Base-by-base conservation (phyloP, 148 eudicot species). In the Polygonum maritimum region DNA sequence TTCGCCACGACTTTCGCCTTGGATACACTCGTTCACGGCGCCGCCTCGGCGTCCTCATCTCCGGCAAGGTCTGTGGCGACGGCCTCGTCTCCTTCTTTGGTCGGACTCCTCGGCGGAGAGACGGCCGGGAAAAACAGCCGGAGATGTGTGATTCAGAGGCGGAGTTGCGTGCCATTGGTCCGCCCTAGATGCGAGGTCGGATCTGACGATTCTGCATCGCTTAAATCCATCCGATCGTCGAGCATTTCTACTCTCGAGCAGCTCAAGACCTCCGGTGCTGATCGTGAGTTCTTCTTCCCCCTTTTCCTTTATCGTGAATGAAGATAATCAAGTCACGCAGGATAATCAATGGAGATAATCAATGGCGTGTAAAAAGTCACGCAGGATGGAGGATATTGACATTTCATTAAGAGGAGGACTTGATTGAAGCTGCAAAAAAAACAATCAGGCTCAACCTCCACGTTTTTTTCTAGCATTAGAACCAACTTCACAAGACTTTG, bases 271-370 rank as follows among this genome's bases (percentile, higher is more conserved):
- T 76, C 83, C 35, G 94, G 83, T 60, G 89, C 83, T 74, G 80
- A 82, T 81, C 84, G 82, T 84, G 76, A 16, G 85, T 80, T 26
- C 69, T 48, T 21, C 51, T 63, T 62, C 13, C n/a, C 70, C 51
- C 1, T 58, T 63, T 62, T 18, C n/a, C 70, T 60, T 12, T 48
- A 71, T 49, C 14, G 4, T 31, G n/a, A n/a, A n/a, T n/a, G n/a
- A n/a, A n/a, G n/a, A n/a, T n/a, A n/a, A n/a, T n/a, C n/a, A n/a
- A n/a, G n/a, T n/a, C n/a, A n/a, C n/a, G n/a, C n/a, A n/a, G n/a
- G n/a, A n/a, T n/a, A n/a, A n/a, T n/a, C n/a, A 84, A 76, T 94
- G 98, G 77, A 94, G 98, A 81, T 94, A 94, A 80, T 94, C 98
- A 80, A 94, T 76, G 33, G 98, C 98, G 82, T 91, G 98, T 74